phyloP scores from a whole-genome alignment of 257 asterid genomes.

The Penstemon barbatus region DNA sequence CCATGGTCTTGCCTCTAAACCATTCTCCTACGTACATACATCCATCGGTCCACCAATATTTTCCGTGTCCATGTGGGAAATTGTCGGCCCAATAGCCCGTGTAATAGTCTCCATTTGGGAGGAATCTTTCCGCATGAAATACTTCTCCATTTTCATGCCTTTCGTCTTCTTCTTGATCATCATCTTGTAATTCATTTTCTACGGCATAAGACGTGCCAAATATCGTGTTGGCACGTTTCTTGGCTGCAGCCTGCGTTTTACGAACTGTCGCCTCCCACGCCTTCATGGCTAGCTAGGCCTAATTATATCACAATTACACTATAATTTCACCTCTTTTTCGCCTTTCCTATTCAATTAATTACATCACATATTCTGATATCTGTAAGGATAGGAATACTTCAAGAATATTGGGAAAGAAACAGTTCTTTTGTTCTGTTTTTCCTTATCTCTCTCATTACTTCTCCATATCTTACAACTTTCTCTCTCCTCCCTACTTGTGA shows the following conservation, averaged over 20 bases:
- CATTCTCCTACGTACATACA: slow-evolving; percentile 91
- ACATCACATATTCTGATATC: slow-evolving; percentile 13
- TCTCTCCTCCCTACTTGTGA: slow-evolving; percentile 40
- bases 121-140: slow-evolving; percentile 69
- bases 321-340: not conserved
- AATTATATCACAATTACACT: not conserved
- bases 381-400: too few species aligned
- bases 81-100: slow-evolving; percentile 73
- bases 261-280: slow-evolving; percentile 97
- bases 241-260: slow-evolving; percentile 84
- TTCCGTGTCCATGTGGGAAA: slow-evolving; percentile 82
- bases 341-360: slow-evolving; percentile 5
- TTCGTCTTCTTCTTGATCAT: slow-evolving; percentile 43
- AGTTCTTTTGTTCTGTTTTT: slow-evolving; percentile 11
- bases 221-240: slow-evolving; percentile 76
- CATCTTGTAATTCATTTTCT: slow-evolving; percentile 43
- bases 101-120: slow-evolving; percentile 86
- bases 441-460: slow-evolving; percentile 5
- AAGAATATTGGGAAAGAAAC: slow-evolving; percentile 17
- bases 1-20: slow-evolving; percentile 78
- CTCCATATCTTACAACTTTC: slow-evolving; percentile 22
- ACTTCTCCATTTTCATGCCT: slow-evolving; percentile 58
- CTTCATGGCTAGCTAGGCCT: slow-evolving; percentile 56
- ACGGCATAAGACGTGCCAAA: slow-evolving; percentile 57
- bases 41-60: slow-evolving; percentile 95